These are phyloP conservation scores for Shiraia bambusicola DNA, from an alignment of 2,329 filamentous ascomycete species.

Conservation along the genomic window DNA sequence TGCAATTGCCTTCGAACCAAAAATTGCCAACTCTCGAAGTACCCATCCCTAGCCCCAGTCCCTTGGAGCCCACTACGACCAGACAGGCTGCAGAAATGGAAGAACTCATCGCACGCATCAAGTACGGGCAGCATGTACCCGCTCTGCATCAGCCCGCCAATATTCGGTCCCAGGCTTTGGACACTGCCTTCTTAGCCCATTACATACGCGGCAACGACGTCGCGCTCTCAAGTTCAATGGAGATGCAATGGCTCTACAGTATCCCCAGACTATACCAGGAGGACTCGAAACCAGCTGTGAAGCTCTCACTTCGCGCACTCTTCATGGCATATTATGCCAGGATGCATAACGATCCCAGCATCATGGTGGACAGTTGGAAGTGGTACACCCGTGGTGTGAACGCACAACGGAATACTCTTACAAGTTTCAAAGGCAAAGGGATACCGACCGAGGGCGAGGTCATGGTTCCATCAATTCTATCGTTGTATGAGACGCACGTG, in stretches of 20 bases:
- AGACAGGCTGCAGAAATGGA: slow-evolving; percentile 13
- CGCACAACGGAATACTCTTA: slow-evolving; percentile 26
- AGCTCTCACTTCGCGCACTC: slow-evolving; percentile 33
- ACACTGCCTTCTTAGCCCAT: slow-evolving; percentile 33
- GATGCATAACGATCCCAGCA: slow-evolving; percentile 29
- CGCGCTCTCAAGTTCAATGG: slow-evolving; percentile 15
- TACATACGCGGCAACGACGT: slow-evolving; percentile 33
- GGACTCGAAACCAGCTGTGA: slow-evolving; percentile 25
- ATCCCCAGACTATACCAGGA: slow-evolving; percentile 23
- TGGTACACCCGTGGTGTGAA: slow-evolving; percentile 37
- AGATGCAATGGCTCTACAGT: slow-evolving; percentile 31
- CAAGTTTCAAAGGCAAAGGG: slow-evolving; percentile 11
- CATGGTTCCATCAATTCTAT: slow-evolving; percentile 32
- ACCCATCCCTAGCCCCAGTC: not conserved
- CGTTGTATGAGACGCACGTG: slow-evolving; percentile 34
- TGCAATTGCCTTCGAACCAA: not conserved
- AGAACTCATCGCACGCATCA: slow-evolving; percentile 24
- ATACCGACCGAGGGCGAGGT: slow-evolving; percentile 35
- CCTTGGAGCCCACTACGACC: slow-evolving; percentile 1
- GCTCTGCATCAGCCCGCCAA: slow-evolving; percentile 28
- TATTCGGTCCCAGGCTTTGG: slow-evolving; percentile 24
- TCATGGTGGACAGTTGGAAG: slow-evolving; percentile 34
- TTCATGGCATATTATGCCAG: slow-evolving; percentile 39
- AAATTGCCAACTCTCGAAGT: slow-evolving; percentile 1
- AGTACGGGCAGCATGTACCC: slow-evolving; percentile 27